Conservation (phyloP, 495 filamentous ascomycete genomes). For the Diplogelasinospora grovesii region DNA sequence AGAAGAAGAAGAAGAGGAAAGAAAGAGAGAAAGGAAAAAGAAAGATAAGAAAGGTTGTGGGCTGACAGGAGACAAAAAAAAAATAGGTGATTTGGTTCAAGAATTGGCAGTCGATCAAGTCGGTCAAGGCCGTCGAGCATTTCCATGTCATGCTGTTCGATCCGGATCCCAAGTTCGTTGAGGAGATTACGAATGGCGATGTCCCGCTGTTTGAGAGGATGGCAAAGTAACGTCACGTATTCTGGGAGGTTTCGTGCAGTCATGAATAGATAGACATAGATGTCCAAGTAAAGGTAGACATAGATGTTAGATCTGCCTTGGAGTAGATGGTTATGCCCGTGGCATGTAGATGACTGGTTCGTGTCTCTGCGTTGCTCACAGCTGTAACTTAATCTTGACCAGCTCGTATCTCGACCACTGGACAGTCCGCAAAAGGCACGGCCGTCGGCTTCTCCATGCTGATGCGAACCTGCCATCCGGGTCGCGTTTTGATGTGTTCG, state of each 20-base stretch:
- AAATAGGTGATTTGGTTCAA: slow-evolving; percentile 80
- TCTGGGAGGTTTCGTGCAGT: too few relatives aligned
- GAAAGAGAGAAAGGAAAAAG: too few relatives aligned
- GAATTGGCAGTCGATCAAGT: slow-evolving; percentile 79
- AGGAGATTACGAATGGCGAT: slow-evolving; percentile 68
- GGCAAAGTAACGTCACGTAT: slow-evolving; percentile 5
- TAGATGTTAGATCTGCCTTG: too few relatives aligned
- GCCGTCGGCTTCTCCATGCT: slow-evolving; percentile 54
- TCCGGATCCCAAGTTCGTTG: slow-evolving; percentile 61
- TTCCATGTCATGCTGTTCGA: slow-evolving; percentile 87
- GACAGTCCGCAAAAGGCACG: slow-evolving; percentile 50
- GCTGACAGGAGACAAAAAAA: too few relatives aligned
- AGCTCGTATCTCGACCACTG: slow-evolving; percentile 43
- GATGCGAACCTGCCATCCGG: slow-evolving; percentile 40
- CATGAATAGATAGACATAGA: too few relatives aligned
- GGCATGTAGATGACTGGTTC: too few relatives aligned
- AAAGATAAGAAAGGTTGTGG: too few relatives aligned
- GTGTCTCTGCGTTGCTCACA: not conserved
- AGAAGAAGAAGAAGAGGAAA: too few relatives aligned
- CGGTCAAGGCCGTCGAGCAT: slow-evolving; percentile 81
- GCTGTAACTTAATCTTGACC: not conserved
- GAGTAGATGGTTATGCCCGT: too few relatives aligned
- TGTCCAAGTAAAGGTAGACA: too few relatives aligned
- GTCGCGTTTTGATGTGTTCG: not conserved
- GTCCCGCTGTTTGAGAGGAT: slow-evolving; percentile 46